A percentile compares a stretch with the other conserved stretches of the same genome.
phyloP scores from a whole-genome alignment of 2,329 filamentous ascomycete species.

The Parastagonospora nodorum region DNA sequence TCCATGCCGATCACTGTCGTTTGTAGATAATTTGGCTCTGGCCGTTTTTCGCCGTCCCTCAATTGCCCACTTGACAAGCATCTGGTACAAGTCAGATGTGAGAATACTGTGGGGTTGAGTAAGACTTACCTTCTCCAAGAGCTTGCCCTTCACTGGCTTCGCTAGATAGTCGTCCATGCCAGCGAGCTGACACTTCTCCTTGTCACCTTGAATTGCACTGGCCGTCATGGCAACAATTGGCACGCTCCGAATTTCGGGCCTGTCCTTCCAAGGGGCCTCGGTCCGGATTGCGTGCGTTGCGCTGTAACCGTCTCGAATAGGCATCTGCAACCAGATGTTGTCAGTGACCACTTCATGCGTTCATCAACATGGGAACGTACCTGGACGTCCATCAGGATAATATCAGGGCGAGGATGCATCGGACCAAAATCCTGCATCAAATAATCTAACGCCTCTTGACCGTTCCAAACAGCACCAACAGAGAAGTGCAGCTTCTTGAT shows the following conservation, averaged over 20 bases:
- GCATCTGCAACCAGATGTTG: slow-evolving; percentile 44
- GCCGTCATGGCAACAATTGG: slow-evolving; percentile 85
- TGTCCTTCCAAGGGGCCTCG: slow-evolving; percentile 66
- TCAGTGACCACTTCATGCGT: slow-evolving; percentile 22
- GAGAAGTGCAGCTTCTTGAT: slow-evolving; percentile 75
- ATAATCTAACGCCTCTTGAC: slow-evolving; percentile 78
- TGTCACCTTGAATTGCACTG: slow-evolving; percentile 76
- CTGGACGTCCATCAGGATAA: slow-evolving; percentile 80
- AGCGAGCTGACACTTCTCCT: slow-evolving; percentile 72
- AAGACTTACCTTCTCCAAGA: slow-evolving; percentile 61
- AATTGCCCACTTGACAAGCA: slow-evolving; percentile 71
- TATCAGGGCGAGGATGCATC: slow-evolving; percentile 65
- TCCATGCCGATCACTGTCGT: slow-evolving; percentile 34
- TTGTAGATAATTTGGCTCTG: slow-evolving; percentile 26
- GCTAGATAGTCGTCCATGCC: slow-evolving; percentile 67
- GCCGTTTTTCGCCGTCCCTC: slow-evolving; percentile 48
- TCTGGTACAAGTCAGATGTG: slow-evolving; percentile 25
- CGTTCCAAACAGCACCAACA: slow-evolving; percentile 75
- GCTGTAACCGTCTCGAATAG: slow-evolving; percentile 75
- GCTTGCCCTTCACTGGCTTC: slow-evolving; percentile 68
- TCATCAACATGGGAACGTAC: slow-evolving; percentile 56
- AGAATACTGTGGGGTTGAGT: slow-evolving; percentile 9
- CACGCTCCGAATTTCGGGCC: slow-evolving; percentile 61
- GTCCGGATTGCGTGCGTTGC: slow-evolving; percentile 76
- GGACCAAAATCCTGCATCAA: slow-evolving; percentile 59